Base-by-base conservation (phyloP, 495 filamentous ascomycete genomes). In the Neurospora tetrasperma region DNA sequence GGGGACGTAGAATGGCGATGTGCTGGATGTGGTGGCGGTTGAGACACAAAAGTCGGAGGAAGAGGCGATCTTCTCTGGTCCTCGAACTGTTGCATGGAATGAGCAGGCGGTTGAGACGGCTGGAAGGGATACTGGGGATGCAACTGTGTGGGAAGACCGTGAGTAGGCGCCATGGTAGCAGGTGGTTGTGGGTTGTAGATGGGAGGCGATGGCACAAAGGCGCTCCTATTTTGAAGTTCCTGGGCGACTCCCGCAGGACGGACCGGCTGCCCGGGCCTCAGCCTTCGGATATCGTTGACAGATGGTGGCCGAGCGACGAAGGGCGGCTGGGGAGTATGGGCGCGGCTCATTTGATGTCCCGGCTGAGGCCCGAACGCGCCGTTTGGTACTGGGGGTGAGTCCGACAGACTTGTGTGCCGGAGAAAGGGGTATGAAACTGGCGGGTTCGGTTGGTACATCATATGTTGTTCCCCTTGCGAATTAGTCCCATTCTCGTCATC, bases 321-420 rank as follows among this genome's bases (percentile, higher is more conserved):
- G 76, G 92, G 90, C 14, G 92, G 92, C 76, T 94, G 91, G 18
- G 94, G 93, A 5, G 94, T 95, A 71, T 91, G 90, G 70, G 91
- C 90, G 72, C 93, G 87, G 48, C 89, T 89, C 71, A 81, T 78
- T 18, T 73, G 76, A 38, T 79, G 78, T 31, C 69, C 77, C 11
- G 79, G 79, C 72, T 82, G 80, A 62, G 79, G 77, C 42, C 86
- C 88, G 76, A 91, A 93, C 70, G 92, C 86, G 62, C 92, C 92
- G 79, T 96, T 96, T 38, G 85, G 87, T 74, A 98, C 92, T 2
- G 96, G 96, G 71, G 96, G 96, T 16, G 96, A 97, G 5, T 90
- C 90, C 66, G 94, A 96, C 23, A 94, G 92, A 27, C 93, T 94
- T 59, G 88, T 85, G 76, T 96, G 90, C 79, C 94, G 87, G 74